Base-by-base conservation (phyloP, 306 rosid species). In the Trifolium dubium region DNA sequence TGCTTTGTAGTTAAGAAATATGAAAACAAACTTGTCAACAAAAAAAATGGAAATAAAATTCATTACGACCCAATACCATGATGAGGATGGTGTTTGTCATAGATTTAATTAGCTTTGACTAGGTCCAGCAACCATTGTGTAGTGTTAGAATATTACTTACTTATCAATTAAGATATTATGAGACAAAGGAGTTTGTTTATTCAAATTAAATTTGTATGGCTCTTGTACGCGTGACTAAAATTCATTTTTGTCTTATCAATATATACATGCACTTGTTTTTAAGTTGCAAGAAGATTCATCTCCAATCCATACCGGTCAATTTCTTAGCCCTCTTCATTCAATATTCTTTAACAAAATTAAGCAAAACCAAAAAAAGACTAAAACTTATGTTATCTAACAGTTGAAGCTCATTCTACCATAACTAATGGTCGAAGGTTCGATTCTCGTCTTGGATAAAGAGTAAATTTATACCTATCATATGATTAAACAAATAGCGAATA, bases 1-100 rank as follows among this genome's bases (percentile, higher is more conserved):
- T 68, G 12, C 87, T 84, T 80, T 1, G 7, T 41, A n/a, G 55
- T 9, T 80, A 84, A 84, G 82, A 28, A 37, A 79, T n/a, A n/a
- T 12, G 28, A 8, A 51, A 34, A 23, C 23, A 23, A 23, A 23
- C 23, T 23, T 23, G 23, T 23, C 23, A 23, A 23, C 23, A 23
- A 23, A 23, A 23, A n/a, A 23, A 23, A 23, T 23, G 23, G 23
- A 23, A 23, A 23, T 1, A 23, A 23, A 23, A 23, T 23, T 23
- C 23, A 23, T 23, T 23, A n/a, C 23, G 1, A 23, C 23, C 23
- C 23, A n/a, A 23, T 23, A 23, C 23, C 23, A n/a, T n/a, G n/a
- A 23, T 23, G 23, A 23, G 23, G 23, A 23, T 23, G 23, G 23
- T 23, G 23, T 23, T 23, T 23, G 23, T 23, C 23, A 23, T 23